Base-by-base conservation (phyloP, 495 filamentous ascomycete genomes). In the Paragyromitra xinjiangensis region DNA sequence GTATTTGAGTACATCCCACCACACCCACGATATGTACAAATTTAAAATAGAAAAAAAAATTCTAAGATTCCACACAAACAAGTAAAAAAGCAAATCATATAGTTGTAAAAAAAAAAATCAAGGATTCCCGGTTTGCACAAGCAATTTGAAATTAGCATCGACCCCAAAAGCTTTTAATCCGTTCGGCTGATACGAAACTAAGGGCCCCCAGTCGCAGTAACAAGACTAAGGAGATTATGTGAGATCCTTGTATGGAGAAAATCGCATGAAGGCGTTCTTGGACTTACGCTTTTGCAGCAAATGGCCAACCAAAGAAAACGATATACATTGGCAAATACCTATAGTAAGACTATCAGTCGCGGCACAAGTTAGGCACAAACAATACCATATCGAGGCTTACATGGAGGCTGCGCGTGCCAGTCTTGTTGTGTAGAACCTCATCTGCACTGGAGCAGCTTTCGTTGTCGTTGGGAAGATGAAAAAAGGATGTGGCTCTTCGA, bases 261-360 rank as follows among this genome's bases (percentile, higher is more conserved):
- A 14, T 2, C 19, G 11, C 19, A 29, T 16, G n/a, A 5, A 16
- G 1, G 19, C 12, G 37, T 44, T 29, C 19, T 37, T 39, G 6
- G 7, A 65, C 69, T 61, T 67, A 77, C 69, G 62, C 63, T 51
- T 80, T 69, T 29, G 75, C 75, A 4, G 76, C 76, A 71, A 81
- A 72, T 3, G 78, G 75, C 78, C 78, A 81, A n/a, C 76, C 76
- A 24, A 81, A 79, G 16, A 81, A 79, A 4, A 81, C 40, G 6
- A 65, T 39, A 34, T 64, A 79, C 44, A 68, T 48, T 0, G 78
- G 78, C 44, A 81, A 24, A 59, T 81, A 81, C 51, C 76, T 80
- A 50, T 19, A n/a, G 34, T 8, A 9, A 7, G 29, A 12, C 59
- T 6, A 62, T 66, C 53, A 50, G 26, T 48, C n/a, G 12, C 67